Percentiles rank a stretch among this genome's conserved stretches.
These are phyloP conservation scores for Aspergillus candidus DNA, from an alignment of 2,329 filamentous ascomycete species.

Conservation along the genomic window DNA sequence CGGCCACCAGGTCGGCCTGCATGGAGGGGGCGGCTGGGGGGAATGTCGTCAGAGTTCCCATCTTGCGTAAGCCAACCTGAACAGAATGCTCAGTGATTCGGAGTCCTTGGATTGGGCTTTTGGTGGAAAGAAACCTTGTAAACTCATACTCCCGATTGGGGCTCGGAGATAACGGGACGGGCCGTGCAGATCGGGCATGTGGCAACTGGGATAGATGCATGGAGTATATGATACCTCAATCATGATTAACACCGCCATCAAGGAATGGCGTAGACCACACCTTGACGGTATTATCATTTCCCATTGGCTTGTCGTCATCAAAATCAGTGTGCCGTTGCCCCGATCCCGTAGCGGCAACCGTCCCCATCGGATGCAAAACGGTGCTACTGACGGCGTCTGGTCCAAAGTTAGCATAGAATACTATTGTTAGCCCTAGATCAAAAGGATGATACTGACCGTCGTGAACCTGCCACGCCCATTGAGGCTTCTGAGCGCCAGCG, in stretches of 20 bases:
- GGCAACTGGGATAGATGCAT: too few relatives aligned
- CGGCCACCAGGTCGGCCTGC: too few relatives aligned
- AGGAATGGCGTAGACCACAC: slow-evolving; percentile 35
- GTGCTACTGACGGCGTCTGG: slow-evolving; percentile 43
- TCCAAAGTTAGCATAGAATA: neutral
- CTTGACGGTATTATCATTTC: slow-evolving; percentile 34
- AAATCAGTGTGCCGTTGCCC: slow-evolving; percentile 35
- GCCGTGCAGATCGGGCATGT: too few relatives aligned
- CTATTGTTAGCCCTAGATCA: neutral
- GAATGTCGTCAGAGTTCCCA: too few relatives aligned
- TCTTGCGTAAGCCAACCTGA: too few relatives aligned
- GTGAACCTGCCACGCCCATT: slow-evolving; percentile 41
- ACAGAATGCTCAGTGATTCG: too few relatives aligned
- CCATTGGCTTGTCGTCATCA: slow-evolving; percentile 8
- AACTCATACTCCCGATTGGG: too few relatives aligned
- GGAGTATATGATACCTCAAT: neutral
- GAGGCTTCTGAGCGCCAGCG: slow-evolving; percentile 38
- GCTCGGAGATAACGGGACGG: too few relatives aligned
- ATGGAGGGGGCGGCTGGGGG: too few relatives aligned
- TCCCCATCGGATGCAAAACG: slow-evolving; percentile 42
- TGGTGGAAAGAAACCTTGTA: too few relatives aligned
- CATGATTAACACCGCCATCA: neutral
- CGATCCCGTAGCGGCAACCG: slow-evolving; percentile 46
- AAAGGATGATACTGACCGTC: slow-evolving; percentile 30
- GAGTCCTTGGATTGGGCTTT: too few relatives aligned